phyloP scores from a whole-genome alignment of 257 asterid species.

The Ajuga chamaepitys region DNA sequence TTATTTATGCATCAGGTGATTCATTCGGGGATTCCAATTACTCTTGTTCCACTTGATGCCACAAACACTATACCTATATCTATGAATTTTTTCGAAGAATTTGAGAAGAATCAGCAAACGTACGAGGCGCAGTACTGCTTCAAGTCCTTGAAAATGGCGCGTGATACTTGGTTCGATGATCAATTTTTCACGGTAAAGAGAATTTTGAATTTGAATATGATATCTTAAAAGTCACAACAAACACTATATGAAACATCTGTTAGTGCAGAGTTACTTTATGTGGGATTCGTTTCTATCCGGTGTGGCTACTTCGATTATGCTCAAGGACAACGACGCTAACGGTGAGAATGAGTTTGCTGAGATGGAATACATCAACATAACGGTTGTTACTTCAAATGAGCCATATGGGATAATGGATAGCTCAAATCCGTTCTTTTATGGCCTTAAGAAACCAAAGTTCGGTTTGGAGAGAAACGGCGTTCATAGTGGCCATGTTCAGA shows the following conservation, averaged over 20 bases:
- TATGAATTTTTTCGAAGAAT: conserved; percentile 32
- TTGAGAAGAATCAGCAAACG: conserved; percentile 68
- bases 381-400: conserved; percentile 66
- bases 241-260: conserved; percentile 5
- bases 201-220: neutral
- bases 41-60: conserved; percentile 88
- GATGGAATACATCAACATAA: conserved; percentile 74
- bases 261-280: conserved; percentile 75
- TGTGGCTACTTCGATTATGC: conserved; percentile 81
- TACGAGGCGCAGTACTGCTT: conserved; percentile 81
- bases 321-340: conserved; percentile 22
- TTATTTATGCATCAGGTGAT: conserved; percentile 39
- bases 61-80: conserved; percentile 78
- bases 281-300: conserved; percentile 83
- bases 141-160: conserved; percentile 63
- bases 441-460: conserved; percentile 42
- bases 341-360: conserved; percentile 82
- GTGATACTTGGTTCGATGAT: conserved; percentile 60
- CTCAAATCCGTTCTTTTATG: conserved; percentile 72
- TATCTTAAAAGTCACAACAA: neutral
- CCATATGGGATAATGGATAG: conserved; percentile 59
- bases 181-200: conserved; percentile 66
- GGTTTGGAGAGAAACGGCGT: conserved; percentile 42
- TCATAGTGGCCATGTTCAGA: conserved; percentile 85
- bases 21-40: conserved; percentile 77